These are phyloP conservation scores for Cryphonectria japonica DNA, from an alignment of 2,329 filamentous ascomycete species.

Conservation along the genomic window DNA sequence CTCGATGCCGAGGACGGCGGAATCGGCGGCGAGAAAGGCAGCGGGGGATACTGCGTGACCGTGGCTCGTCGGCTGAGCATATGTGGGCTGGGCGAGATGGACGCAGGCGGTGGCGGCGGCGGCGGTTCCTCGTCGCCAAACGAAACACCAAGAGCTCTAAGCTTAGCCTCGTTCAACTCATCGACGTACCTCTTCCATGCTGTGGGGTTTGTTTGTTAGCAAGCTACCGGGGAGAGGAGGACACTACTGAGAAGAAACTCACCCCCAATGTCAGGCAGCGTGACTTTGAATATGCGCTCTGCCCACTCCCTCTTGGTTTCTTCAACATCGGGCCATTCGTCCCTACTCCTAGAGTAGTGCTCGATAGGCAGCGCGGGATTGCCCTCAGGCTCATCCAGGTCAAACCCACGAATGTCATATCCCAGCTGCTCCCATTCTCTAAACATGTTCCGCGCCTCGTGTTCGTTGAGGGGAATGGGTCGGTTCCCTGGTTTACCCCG, in stretches of 20 bases:
- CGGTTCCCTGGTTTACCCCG: slow-evolving; percentile 61
- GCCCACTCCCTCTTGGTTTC: slow-evolving; percentile 62
- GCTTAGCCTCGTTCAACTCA: slow-evolving; percentile 85
- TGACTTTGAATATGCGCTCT: slow-evolving; percentile 60
- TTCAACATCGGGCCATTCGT: slow-evolving; percentile 66
- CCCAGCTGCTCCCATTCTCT: slow-evolving; percentile 70
- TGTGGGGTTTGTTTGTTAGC: slow-evolving; percentile 35
- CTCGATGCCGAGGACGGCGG: slow-evolving; percentile 79
- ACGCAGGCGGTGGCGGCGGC: slow-evolving; percentile 56
- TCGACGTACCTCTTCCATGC: slow-evolving; percentile 78
- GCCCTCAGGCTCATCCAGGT: slow-evolving; percentile 56
- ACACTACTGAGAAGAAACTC: slow-evolving; percentile 32
- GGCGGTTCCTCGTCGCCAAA: slow-evolving; percentile 73
- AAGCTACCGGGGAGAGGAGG: background rate
- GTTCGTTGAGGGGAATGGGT: slow-evolving; percentile 56
- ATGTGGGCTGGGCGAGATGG: slow-evolving; percentile 66
- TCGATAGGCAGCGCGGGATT: slow-evolving; percentile 43
- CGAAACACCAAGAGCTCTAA: slow-evolving; percentile 87
- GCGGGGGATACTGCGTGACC: slow-evolving; percentile 68
- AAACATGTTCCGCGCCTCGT: slow-evolving; percentile 65
- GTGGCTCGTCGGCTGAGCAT: slow-evolving; percentile 71
- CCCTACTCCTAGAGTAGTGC: slow-evolving; percentile 65
- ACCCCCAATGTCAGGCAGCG: slow-evolving; percentile 71
- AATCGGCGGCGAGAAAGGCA: slow-evolving; percentile 83
- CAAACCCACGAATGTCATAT: slow-evolving; percentile 71